Evolutionary conservation across 805 yeast species (phyloP), one percentile per base, ranked within the genome.

Genomic region (Wickerhamomyces kurtzmanii): DNA sequence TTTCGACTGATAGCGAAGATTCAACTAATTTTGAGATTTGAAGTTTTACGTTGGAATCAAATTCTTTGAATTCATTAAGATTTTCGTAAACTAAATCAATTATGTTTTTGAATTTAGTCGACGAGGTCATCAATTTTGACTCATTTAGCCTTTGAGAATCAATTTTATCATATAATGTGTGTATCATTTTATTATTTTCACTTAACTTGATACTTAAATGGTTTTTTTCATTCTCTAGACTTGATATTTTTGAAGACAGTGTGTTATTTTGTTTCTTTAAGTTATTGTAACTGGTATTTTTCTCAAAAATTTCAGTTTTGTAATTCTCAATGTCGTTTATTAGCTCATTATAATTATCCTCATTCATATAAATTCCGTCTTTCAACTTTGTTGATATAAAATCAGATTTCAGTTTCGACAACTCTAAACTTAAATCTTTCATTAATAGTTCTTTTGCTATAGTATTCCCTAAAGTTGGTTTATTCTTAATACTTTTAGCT

Each of bases 401-500:
- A 47, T 82, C 91, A 42, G 44, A 68, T 62, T 40, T 76, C 35
- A 43, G 57, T 52, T 38, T 74, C 37, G 50, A 68, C 53, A 48
- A 59, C 53, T 50, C 80, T 36, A 23, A 61, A 39, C 59, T 70
- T 42, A 42, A 68, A 52, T 50, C 69, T 48, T 38, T 75, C 55
- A 39, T 69, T 53, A 44, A 58, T 31, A 40, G 42, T 31, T 59
- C 66, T 28, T 71, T 64, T 55, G 81, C 68, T 58, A 81, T 47
- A 20, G 66, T 60, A 19, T 59, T 61, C 9, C 76, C 75, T 25
- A 71, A 50, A 59, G 84, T 83, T 3, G 83, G 83, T 45, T 67
- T 73, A 46, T 78, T 78, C 42, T 71, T 71, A 35, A 86, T 83
- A 37, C 73, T 77, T 38, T 84, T 82, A 3, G 96, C 96, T 34